phyloP scores from a whole-genome alignment of 1,284 basidiomycete genomes.

The Fomitiporia mediterranea region DNA sequence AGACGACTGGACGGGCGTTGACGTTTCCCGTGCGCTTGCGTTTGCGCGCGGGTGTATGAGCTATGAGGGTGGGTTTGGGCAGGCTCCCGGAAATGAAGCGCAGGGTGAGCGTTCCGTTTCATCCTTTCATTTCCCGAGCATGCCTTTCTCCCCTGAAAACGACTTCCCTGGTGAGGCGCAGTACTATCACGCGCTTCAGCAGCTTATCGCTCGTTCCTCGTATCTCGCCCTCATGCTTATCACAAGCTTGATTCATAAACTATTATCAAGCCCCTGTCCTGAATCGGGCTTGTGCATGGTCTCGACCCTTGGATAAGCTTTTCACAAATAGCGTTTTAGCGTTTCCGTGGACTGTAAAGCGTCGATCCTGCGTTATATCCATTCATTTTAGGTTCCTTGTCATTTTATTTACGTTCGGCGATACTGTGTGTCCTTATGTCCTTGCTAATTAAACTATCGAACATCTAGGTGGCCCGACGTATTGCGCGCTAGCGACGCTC shows the following conservation, averaged over 20 bases:
- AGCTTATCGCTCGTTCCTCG: background rate
- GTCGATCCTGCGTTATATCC: background rate
- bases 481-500: conserved; percentile 82
- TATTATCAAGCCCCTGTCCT: too few relatives aligned
- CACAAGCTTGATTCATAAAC: too few relatives aligned
- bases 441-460: background rate
- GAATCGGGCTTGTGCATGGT: too few relatives aligned
- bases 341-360: background rate
- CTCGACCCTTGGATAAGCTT: background rate
- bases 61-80: conserved; percentile 91
- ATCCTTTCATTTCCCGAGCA: background rate
- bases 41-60: conserved; percentile 76
- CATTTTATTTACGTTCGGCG: background rate
- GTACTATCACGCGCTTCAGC: too few relatives aligned
- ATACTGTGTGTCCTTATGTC: too few relatives aligned
- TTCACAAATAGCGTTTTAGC: conserved; percentile 5
- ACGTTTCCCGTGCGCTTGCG: conserved; percentile 51
- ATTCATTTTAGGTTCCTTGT: background rate
- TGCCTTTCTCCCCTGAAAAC: background rate
- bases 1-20: conserved; percentile 71
- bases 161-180: too few relatives aligned
- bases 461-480: conserved; percentile 85
- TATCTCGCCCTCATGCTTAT: background rate
- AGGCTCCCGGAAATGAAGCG: conserved; percentile 77
- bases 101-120: conserved; percentile 63